phyloP scores from a whole-genome alignment of 306 rosid genomes.

The Astragalus membranaceus region DNA sequence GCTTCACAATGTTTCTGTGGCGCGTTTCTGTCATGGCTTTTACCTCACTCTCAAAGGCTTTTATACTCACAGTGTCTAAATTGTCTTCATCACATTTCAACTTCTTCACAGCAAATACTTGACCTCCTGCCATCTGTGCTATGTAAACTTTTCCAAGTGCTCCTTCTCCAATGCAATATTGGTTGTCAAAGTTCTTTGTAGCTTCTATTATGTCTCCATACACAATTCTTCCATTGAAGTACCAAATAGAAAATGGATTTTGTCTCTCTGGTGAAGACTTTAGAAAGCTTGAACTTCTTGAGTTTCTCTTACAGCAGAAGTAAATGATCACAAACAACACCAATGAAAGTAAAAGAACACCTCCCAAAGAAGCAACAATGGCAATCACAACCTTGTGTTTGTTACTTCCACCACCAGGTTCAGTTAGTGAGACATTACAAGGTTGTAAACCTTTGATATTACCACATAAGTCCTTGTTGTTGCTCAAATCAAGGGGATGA shows the following conservation, averaged over 20 bases:
- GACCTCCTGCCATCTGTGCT: constrained; percentile 28
- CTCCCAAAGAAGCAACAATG: constrained; percentile 28
- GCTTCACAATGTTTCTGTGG: constrained; percentile 44
- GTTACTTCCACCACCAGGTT: constrained; percentile 6
- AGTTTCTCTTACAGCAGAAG: constrained; percentile 5
- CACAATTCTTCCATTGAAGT: constrained; percentile 36
- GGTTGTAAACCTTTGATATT: constrained; percentile 19
- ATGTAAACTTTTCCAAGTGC: constrained; percentile 36
- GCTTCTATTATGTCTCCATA: constrained; percentile 39
- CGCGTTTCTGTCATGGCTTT: constrained; percentile 38
- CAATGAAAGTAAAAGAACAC: constrained; percentile 16
- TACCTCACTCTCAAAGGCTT: constrained; percentile 26
- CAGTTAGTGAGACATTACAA: not conserved
- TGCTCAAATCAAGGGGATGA: constrained; percentile 26
- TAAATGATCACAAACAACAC: not conserved
- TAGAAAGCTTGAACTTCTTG: not conserved
- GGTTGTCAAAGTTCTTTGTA: constrained; percentile 29
- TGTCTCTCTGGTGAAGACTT: not conserved
- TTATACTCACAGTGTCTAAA: constrained; percentile 22
- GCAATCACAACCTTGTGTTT: constrained; percentile 11
- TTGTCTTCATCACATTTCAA: constrained; percentile 29
- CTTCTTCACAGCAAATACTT: constrained; percentile 45
- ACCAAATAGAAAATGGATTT: constrained; percentile 32
- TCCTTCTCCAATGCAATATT: constrained; percentile 39
- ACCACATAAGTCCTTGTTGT: constrained; percentile 37